Conservation (phyloP, 352 stramenopile species). For the Phytophthora pseudosyringae region DNA sequence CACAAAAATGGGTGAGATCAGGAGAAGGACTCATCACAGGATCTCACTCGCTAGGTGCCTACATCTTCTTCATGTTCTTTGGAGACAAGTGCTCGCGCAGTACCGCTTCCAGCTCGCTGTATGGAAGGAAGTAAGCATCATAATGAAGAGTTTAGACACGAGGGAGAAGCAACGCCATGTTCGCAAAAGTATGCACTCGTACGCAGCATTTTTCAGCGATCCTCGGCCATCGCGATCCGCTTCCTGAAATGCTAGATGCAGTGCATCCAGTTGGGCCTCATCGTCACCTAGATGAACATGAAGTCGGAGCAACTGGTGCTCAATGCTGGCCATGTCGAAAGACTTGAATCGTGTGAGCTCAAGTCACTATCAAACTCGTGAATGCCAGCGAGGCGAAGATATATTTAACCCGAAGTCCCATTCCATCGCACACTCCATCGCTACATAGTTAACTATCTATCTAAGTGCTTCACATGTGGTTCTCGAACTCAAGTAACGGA, state of each 20-base stretch:
- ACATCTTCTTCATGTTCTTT: conserved; percentile 29
- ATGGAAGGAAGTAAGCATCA: background rate
- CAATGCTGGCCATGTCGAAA: conserved; percentile 6
- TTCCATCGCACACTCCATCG: no score
- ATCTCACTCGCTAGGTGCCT: background rate
- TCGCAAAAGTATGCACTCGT: background rate
- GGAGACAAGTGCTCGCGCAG: conserved; percentile 14
- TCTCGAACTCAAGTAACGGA: no score
- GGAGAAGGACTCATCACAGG: background rate
- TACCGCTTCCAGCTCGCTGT: conserved; percentile 18
- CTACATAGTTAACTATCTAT: no score
- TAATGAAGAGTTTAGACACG: background rate
- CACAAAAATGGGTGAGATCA: background rate
- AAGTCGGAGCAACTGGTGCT: conserved; percentile 31
- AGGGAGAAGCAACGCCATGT: background rate
- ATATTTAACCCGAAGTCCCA: no score
- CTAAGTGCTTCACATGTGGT: no score
- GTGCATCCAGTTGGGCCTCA: conserved; percentile 45
- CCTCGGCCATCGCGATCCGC: conserved; percentile 13
- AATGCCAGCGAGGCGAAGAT: no score
- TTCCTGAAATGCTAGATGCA: conserved; percentile 30
- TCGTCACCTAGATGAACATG: conserved; percentile 47
- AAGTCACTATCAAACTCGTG: no score
- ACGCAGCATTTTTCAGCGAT: conserved; percentile 22
- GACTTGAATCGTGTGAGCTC: no score